Evolutionary conservation across 768 basidiomycete species (phyloP), one percentile per base, ranked within the genome.

Genomic region (Leccinum barrowsii): DNA sequence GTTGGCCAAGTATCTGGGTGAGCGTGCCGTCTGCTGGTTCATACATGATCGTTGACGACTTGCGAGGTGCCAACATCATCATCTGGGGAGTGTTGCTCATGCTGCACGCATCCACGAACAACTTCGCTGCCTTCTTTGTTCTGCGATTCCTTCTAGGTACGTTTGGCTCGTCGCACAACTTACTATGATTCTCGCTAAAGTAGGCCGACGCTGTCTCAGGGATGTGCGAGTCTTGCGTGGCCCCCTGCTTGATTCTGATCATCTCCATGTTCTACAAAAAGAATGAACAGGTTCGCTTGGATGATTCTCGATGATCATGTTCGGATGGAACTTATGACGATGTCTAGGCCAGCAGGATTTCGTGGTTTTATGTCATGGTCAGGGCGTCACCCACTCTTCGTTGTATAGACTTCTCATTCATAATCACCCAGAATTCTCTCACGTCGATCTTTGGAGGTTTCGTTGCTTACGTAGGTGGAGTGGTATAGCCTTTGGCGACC

Each of bases 221-320:
- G 44, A 85, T 86, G 85, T 82, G 82, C 64, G 86, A 88, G 68
- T 79, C 78, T 60, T 85, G 85, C 63, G 86, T 86, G 13, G 79
- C 84, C 5, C 86, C 85, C 0, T 82, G 78, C 62, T 73, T 87
- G 34, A 82, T 87, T 70, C 72, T 86, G 53, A 78, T 86, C 42
- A 78, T 86, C 40, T 80, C 83, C 10, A 84, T 85, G 81, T 87
- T 86, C 65, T 86, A 86, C 72, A 84, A 82, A 75, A 86, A 86
- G 70, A 74, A 84, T 52, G 85, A 86, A 63, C 85, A 87, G 75
- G 81, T 77, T 48, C 28, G 63, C 7, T 15, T 37, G 17, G 7
- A n/a, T 35, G 6, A n/a, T 35, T 8, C 17, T 7, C 22, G 3
- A n/a, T n/a, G 4, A 4, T 21, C 30, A 11, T 21, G 42, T 13